phyloP scores from a whole-genome alignment of 2,329 filamentous ascomycete genomes.

The Juglanconis sp. region DNA sequence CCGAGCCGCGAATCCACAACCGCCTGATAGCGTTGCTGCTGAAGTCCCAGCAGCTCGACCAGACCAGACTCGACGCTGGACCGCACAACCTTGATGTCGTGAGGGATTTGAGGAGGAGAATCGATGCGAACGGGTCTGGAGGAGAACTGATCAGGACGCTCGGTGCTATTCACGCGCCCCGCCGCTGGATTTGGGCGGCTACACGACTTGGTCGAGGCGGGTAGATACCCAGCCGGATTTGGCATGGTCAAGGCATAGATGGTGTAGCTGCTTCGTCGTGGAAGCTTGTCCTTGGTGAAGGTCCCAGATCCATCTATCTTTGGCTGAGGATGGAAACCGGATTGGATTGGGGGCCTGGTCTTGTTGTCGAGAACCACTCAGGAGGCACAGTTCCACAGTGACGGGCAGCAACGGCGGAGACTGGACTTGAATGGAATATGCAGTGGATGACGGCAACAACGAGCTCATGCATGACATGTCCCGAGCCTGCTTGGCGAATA shows the following conservation, averaged over 20 bases:
- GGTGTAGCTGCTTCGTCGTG: background rate
- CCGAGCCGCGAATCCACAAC: constrained; percentile 42
- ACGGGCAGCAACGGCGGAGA: too few relatives aligned
- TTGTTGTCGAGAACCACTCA: background rate
- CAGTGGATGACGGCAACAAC: too few relatives aligned
- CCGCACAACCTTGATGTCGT: constrained; percentile 22
- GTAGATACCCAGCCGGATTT: background rate
- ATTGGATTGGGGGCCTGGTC: too few relatives aligned
- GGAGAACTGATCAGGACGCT: background rate
- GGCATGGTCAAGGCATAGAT: background rate
- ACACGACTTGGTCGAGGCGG: background rate
- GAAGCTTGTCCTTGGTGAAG: background rate
- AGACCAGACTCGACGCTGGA: constrained; percentile 29
- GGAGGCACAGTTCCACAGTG: too few relatives aligned
- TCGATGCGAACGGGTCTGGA: constrained; percentile 14
- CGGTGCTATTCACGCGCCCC: background rate
- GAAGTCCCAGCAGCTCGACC: constrained; percentile 32
- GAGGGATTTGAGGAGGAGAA: constrained; percentile 21
- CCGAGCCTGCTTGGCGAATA: too few relatives aligned
- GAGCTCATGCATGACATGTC: background rate
- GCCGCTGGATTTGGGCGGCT: background rate
- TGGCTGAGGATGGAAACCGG: background rate
- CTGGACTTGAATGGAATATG: too few relatives aligned
- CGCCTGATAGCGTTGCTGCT: constrained; percentile 25
- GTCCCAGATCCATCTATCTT: background rate